Conservation (phyloP, 768 basidiomycete genomes). For the Russula abietina region DNA sequence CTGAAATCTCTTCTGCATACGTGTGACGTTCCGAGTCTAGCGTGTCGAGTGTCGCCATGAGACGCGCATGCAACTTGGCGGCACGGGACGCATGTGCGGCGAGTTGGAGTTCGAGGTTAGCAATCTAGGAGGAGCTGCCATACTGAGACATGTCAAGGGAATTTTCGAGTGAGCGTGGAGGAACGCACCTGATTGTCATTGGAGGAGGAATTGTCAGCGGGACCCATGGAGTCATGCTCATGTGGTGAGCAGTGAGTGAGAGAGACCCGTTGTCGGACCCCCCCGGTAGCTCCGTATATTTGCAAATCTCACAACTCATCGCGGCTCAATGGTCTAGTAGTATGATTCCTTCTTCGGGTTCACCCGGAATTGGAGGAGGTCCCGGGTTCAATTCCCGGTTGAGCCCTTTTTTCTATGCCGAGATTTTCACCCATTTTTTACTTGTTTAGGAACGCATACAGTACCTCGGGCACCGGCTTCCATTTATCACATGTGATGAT, state of each 20-base stretch:
- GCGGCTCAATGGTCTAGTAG: constrained; percentile 34
- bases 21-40: constrained; percentile 40
- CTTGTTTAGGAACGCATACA: too few species aligned
- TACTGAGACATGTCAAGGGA: constrained; percentile 14
- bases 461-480: too few species aligned
- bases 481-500: constrained; percentile 9
- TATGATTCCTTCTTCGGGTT: constrained; percentile 35
- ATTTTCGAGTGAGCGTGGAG: constrained; percentile 1
- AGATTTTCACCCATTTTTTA: not conserved
- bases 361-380: constrained; percentile 32
- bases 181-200: constrained; percentile 11
- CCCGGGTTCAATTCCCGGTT: constrained; percentile 40
- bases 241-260: too few species aligned
- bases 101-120: constrained; percentile 31
- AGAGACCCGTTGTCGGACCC: too few species aligned
- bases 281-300: not conserved
- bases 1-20: constrained; percentile 39
- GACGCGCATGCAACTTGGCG: constrained; percentile 42
- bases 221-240: constrained; percentile 6
- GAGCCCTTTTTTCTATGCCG: constrained; percentile 28
- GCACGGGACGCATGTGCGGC: constrained; percentile 36
- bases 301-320: not conserved
- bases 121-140: constrained; percentile 24
- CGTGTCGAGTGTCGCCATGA: constrained; percentile 45
- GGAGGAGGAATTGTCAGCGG: not conserved